Base-by-base conservation (phyloP, 2,329 filamentous ascomycete genomes). In the Alternaria sp. region DNA sequence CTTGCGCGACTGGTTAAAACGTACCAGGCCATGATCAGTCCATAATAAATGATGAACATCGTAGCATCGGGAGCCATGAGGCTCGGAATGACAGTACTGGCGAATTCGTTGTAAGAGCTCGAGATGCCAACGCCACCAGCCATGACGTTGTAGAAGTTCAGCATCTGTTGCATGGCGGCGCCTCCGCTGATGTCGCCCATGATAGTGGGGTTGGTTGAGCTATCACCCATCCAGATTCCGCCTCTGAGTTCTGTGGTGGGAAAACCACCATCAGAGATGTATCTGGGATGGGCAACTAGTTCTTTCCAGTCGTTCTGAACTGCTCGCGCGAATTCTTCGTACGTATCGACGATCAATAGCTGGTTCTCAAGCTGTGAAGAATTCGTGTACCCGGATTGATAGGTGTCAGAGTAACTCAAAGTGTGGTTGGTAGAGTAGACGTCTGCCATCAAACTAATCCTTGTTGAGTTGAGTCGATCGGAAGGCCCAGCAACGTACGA, bases 1-100 rank as follows among this genome's bases (percentile, higher is more conserved):
- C 92, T 92, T 9, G 89, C 88, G 19, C 84, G 84, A 0, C 91
- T 88, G 23, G 86, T 83, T 81, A 90, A 94, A 17, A 40, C 89
- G 88, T 10, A 72, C 66, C 65, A 71, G 12, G 88, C 85, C 78
- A 95, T 88, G 1, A 90, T 91, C 7, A 97, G 84, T 7, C 90
- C 88, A 75, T 93, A 91, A 78, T 96, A 74, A 13, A 73, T 84
- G 49, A 95, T 72, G 57, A 76, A 74, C 43, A 70, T 64, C n/a
- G 72, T 40, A 1, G 67, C 88, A 56, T 93, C 85, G 87, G 87
- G 36, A 12, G 68, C 57, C 17, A 62, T 65, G 3, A 71, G 25
- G 0, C 30, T 15, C 2, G 71, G 72, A 1, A 40, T 40, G 36
- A 40, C 36, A 17, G 36, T 40, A 11, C 36, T 40, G 36, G 36